Evolutionary conservation across 2,329 filamentous ascomycete genomes (phyloP).

Genomic region (Nigrograna mackinnonii): DNA sequence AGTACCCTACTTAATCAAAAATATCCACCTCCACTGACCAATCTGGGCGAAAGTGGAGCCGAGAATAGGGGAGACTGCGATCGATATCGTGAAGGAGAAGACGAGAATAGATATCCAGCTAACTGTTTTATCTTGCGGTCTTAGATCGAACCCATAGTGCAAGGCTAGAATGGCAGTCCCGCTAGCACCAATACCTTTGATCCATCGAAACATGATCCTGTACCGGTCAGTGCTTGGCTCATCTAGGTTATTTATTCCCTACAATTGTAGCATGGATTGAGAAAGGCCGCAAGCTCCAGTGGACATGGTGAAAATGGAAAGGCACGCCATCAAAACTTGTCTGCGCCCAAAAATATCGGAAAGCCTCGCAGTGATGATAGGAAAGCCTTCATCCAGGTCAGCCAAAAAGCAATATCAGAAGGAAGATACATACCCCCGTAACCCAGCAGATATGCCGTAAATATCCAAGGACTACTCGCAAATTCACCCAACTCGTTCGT

Average conservation of each 20-base stretch:
- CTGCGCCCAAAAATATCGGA: conserved; percentile 39
- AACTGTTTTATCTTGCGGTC: neutral
- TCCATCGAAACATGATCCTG: conserved; percentile 5
- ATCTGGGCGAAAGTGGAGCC: conserved; percentile 1
- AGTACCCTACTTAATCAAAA: conserved; percentile 3
- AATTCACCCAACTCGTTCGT: conserved; percentile 37
- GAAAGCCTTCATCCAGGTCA: too few species aligned
- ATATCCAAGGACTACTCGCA: conserved; percentile 37
- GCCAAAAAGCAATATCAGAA: too few species aligned
- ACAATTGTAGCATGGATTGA: conserved; percentile 32
- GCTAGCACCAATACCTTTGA: conserved; percentile 3
- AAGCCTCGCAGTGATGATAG: conserved; percentile 33
- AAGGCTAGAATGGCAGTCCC: neutral
- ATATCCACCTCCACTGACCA: conserved; percentile 4
- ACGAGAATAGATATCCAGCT: neutral
- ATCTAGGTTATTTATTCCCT: neutral
- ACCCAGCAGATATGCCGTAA: conserved; percentile 39
- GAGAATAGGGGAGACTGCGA: neutral
- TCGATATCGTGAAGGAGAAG: neutral
- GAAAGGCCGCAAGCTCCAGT: conserved; percentile 34
- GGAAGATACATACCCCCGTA: conserved; percentile 37
- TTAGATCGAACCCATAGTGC: neutral
- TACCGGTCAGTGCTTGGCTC: neutral
- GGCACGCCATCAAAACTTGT: conserved; percentile 21
- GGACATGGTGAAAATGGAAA: conserved; percentile 32